Base-by-base conservation (phyloP, 768 basidiomycete species). In the Rhodotorula kratochvilovae region DNA sequence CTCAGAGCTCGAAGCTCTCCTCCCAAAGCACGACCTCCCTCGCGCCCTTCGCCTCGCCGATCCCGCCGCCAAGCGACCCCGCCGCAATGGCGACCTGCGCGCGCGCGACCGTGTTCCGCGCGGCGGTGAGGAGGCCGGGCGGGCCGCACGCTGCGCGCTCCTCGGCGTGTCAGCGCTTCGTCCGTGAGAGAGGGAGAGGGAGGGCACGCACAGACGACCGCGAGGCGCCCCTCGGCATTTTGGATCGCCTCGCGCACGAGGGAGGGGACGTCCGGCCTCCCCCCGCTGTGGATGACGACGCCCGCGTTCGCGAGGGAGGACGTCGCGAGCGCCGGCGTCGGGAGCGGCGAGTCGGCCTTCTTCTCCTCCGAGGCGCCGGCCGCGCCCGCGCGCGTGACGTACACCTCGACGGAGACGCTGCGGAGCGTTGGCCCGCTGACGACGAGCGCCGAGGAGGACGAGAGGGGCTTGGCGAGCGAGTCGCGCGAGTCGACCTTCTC, bases 21-120 rank as follows among this genome's bases (percentile, higher is more conserved):
- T 82, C 80, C 29, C 80, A 76, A 68, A 81, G 79, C 58, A 81
- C 51, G 75, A 79, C 78, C 31, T 81, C 33, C 57, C 81, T 77
- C 51, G 67, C 78, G 68, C 77, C 78, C 59, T 33, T 56, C n/a
- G 39, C 39, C 39, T 6, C 39, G 19, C 31, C 54, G 5, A 19
- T 5, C 54, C 23, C n/a, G 15, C 53, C 16, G n/a, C 31, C 54
- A 19, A 78, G 72, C 73, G 67, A 72, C 23, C 81, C 79, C 56
- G 79, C 72, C 25, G 74, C 68, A 61, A 82, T 79, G n/a, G 72
- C 71, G 35, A 80, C 68, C 74, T 82, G 75, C 31, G 77, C 71
- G 60, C 79, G 75, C 19, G 79, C 77, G 4, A 81, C 79, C 33
- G 81, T 79, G 69, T 81, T 78, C 53, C 81, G 76, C 33, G 81